Conservation (phyloP, 768 basidiomycete species). For the Mycena vitilis region DNA sequence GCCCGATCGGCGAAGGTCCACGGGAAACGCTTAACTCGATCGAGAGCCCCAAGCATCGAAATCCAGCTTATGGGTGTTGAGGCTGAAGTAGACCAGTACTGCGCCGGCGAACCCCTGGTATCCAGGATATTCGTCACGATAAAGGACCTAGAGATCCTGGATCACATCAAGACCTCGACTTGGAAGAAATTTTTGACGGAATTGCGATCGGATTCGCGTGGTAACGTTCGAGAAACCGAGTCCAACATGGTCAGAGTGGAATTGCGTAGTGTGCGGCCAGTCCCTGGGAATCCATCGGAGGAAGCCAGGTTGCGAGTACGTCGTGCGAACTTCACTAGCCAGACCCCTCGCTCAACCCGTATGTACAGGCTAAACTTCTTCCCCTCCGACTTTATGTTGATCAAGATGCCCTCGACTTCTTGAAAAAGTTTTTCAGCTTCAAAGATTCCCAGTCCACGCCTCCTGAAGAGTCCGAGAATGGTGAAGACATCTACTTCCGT, state of each 20-base stretch:
- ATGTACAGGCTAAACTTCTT: constrained; percentile 82
- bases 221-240: constrained; percentile 90
- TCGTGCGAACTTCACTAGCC: constrained; percentile 27
- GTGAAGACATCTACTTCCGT: constrained; percentile 81
- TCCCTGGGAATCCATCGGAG: constrained; percentile 71
- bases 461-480: constrained; percentile 47
- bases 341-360: background rate
- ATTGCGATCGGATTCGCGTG: constrained; percentile 84
- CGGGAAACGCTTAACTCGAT: constrained; percentile 74
- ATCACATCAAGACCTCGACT: constrained; percentile 98
- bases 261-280: constrained; percentile 78
- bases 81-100: constrained; percentile 76
- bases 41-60: constrained; percentile 86
- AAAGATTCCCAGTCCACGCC: constrained; percentile 65
- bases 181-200: constrained; percentile 98
- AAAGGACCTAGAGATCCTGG: constrained; percentile 86
- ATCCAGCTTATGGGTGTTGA: constrained; percentile 75
- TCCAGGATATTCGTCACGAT: constrained; percentile 77
- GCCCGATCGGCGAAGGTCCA: constrained; percentile 56
- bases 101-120: constrained; percentile 64
- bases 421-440: constrained; percentile 97
- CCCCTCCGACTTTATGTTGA: constrained; percentile 95
- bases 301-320: constrained; percentile 84
- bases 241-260: constrained; percentile 96
- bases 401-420: constrained; percentile 97